phyloP scores from a whole-genome alignment of 2,329 filamentous ascomycete genomes.

The Penicillium sp. region DNA sequence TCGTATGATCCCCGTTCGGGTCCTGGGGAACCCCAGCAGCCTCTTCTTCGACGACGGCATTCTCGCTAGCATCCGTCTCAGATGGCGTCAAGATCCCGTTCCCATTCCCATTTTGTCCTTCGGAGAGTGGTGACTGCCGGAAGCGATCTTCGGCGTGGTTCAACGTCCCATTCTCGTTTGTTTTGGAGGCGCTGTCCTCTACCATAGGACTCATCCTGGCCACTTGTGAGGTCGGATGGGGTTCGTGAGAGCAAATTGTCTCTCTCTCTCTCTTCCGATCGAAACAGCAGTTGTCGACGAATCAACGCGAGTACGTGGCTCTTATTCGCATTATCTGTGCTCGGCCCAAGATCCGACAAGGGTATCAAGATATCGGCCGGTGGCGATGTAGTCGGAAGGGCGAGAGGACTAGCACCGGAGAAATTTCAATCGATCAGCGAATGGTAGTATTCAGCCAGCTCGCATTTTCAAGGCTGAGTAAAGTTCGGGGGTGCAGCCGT shows the following conservation, averaged over 20 bases:
- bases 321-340: conserved; percentile 10
- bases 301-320: not conserved
- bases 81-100: not conserved
- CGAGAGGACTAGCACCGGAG: not conserved
- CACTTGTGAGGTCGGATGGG: not conserved
- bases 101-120: not conserved
- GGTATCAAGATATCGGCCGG: conserved; percentile 5
- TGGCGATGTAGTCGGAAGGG: not conserved
- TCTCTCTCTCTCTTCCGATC: not conserved
- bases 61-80: conserved; percentile 2
- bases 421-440: not conserved
- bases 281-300: not conserved
- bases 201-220: conserved; percentile 10
- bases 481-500: conserved; percentile 3
- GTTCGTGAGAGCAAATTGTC: not conserved
- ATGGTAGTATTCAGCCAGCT: not conserved
- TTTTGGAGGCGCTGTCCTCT: conserved; percentile 8
- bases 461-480: not conserved
- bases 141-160: not conserved
- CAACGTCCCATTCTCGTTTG: conserved; percentile 6
- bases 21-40: not conserved
- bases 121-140: not conserved
- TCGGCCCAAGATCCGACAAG: not conserved
- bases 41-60: not conserved
- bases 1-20: conserved; percentile 6